phyloP scores from a whole-genome alignment of 495 filamentous ascomycete genomes.

The Glonium stellatum region DNA sequence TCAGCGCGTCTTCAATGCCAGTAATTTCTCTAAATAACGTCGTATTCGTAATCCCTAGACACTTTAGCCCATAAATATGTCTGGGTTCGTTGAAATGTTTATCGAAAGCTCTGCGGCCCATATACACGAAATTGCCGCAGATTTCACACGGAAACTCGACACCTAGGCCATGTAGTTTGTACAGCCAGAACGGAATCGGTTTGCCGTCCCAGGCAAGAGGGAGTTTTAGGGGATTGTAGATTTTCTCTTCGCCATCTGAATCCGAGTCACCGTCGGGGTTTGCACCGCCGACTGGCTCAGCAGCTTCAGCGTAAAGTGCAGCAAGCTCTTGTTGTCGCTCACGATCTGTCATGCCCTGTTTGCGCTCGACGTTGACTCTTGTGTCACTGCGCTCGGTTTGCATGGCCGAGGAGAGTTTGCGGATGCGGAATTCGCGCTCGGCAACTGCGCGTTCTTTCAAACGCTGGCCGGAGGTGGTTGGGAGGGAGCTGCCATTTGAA shows the following conservation, averaged over 20 bases:
- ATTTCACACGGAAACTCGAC: constrained; percentile 95
- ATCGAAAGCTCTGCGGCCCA: constrained; percentile 90
- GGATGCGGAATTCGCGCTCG: constrained; percentile 77
- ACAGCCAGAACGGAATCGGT: constrained; percentile 97
- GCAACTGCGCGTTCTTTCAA: constrained; percentile 88
- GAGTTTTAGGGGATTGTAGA: constrained; percentile 95
- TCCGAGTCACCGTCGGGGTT: constrained; percentile 49
- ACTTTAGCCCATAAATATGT: constrained; percentile 89
- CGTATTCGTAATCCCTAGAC: constrained; percentile 86
- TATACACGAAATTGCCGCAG: constrained; percentile 96
- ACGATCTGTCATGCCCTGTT: constrained; percentile 90
- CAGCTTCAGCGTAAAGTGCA: constrained; percentile 62
- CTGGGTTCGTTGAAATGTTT: constrained; percentile 95
- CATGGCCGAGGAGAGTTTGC: constrained; percentile 68
- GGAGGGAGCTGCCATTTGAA: constrained; percentile 24
- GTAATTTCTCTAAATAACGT: constrained; percentile 92
- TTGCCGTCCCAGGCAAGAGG: constrained; percentile 97
- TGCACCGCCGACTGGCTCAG: constrained; percentile 38
- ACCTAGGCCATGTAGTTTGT: constrained; percentile 90
- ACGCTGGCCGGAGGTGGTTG: constrained; percentile 38
- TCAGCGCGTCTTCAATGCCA: constrained; percentile 76
- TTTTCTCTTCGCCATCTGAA: constrained; percentile 62
- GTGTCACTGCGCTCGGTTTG: constrained; percentile 76
- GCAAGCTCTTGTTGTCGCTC: constrained; percentile 89
- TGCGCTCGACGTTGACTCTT: constrained; percentile 84